These are phyloP conservation scores for Lecanicillium sp. DNA, from an alignment of 2,329 filamentous ascomycete genomes.

Conservation along the genomic window DNA sequence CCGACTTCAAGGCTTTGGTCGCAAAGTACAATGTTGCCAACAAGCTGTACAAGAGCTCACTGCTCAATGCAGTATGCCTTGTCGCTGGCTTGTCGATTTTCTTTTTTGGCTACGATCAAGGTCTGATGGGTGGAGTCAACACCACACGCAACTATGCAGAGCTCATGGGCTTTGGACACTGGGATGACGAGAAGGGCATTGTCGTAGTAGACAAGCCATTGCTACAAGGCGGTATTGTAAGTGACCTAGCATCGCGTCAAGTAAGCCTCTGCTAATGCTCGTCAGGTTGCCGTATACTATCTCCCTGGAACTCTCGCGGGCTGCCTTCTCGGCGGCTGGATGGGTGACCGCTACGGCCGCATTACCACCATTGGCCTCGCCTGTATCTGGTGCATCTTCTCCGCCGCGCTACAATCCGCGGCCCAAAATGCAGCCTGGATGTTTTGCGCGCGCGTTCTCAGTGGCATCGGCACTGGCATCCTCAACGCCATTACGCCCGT, in stretches of 20 bases:
- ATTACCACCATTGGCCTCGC: constrained; percentile 59
- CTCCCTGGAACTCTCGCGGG: constrained; percentile 53
- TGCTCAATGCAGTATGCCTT: constrained; percentile 57
- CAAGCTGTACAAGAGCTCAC: constrained; percentile 46
- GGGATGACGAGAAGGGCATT: constrained; percentile 40
- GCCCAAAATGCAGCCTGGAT: constrained; percentile 64
- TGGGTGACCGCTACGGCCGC: constrained; percentile 57
- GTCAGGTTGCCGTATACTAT: constrained; percentile 36
- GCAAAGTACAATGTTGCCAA: constrained; percentile 36
- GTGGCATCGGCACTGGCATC: constrained; percentile 63
- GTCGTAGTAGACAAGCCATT: constrained; percentile 51
- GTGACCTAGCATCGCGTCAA: not conserved
- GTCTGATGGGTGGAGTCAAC: constrained; percentile 60
- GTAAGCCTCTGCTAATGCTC: constrained; percentile 12
- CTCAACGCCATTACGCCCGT: constrained; percentile 66
- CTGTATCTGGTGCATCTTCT: constrained; percentile 51
- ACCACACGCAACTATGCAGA: constrained; percentile 58
- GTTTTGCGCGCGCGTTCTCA: constrained; percentile 48
- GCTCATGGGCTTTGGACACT: constrained; percentile 59
- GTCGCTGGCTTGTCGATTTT: constrained; percentile 61
- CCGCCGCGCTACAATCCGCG: constrained; percentile 58
- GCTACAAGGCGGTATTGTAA: constrained; percentile 25
- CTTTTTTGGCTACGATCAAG: constrained; percentile 58
- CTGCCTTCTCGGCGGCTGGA: constrained; percentile 55
- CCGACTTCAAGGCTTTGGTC: constrained; percentile 5